phyloP scores from a whole-genome alignment of 2,329 filamentous ascomycete genomes.

The Trichophyton mentagrophytes region DNA sequence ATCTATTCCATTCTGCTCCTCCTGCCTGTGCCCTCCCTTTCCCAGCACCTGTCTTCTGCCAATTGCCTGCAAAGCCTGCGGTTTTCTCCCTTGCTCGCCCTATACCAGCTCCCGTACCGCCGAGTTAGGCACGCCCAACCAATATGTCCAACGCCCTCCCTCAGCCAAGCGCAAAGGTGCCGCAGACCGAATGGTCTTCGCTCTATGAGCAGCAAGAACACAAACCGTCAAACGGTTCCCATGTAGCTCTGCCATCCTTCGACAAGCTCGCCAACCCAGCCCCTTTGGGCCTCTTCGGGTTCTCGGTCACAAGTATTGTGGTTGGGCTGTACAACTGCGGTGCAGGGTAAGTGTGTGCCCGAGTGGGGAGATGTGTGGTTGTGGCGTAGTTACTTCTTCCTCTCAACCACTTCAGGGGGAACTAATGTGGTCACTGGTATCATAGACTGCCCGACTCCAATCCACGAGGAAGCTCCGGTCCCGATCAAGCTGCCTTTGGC shows the following conservation, averaged over 20 bases:
- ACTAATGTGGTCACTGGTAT: background rate
- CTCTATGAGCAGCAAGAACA: background rate
- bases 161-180: background rate
- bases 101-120: background rate
- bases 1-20: background rate
- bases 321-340: slow-evolving; percentile 39
- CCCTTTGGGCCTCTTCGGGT: slow-evolving; percentile 48
- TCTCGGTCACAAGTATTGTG: slow-evolving; percentile 53
- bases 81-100: background rate
- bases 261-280: slow-evolving; percentile 41
- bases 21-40: background rate
- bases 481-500: slow-evolving; percentile 19
- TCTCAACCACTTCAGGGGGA: background rate
- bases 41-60: background rate
- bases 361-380: background rate
- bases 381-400: background rate
- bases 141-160: background rate
- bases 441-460: slow-evolving; percentile 18
- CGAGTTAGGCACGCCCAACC: background rate
- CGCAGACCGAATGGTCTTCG: background rate
- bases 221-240: slow-evolving; percentile 5
- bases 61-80: background rate
- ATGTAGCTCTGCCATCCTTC: slow-evolving; percentile 7
- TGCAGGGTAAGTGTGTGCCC: slow-evolving; percentile 33
- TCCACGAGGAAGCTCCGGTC: slow-evolving; percentile 15